Base-by-base conservation (phyloP, 129 eudicot genomes). In the Chrysanthemum lavandulifolium region DNA sequence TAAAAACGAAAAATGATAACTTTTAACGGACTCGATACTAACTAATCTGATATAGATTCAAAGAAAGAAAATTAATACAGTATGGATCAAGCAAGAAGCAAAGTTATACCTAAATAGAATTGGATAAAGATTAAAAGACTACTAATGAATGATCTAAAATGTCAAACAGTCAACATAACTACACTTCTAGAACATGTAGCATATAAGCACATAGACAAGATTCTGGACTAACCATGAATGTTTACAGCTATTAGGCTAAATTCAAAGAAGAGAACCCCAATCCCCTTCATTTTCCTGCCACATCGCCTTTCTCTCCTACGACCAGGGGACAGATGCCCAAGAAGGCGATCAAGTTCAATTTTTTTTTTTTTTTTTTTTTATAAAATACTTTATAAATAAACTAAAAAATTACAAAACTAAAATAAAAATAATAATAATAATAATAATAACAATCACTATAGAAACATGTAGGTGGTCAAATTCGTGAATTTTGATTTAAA, bases 121-220 rank as follows among this genome's bases (percentile, higher is more conserved):
- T 58, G 5, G 12, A 21, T 58, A 60, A 40, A 5, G 45, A 40
- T 40, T 50, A 71, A 21, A 18, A 19, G 29, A 16, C 21, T 19
- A 43, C 27, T 16, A 1, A 54, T 2, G 19, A 59, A 58, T 23
- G 50, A 64, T 62, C 40, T 63, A n/a, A 50, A 71, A 54, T 62
- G 61, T 62, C 77, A 70, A 77, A 70, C 23, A 25, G 72, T 63
- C 67, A 78, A 78, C 77, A 45, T 63, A 52, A 52, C 15, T 53
- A 54, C 67, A 43, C 40, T 53, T 72, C 55, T 60, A 45, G 55
- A 60, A 69, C 80, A 29, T 19, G 64, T 29, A 48, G 47, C 47
- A 45, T 27, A 2, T 4, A 12, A 54, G 19, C 13, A 61, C 61
- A 13, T 50, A 69, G 40, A 29, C 50, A 60, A 49, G 59, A 45